Conservation (phyloP, 2,329 filamentous ascomycete species). For the Simplicillium aogashimaense region DNA sequence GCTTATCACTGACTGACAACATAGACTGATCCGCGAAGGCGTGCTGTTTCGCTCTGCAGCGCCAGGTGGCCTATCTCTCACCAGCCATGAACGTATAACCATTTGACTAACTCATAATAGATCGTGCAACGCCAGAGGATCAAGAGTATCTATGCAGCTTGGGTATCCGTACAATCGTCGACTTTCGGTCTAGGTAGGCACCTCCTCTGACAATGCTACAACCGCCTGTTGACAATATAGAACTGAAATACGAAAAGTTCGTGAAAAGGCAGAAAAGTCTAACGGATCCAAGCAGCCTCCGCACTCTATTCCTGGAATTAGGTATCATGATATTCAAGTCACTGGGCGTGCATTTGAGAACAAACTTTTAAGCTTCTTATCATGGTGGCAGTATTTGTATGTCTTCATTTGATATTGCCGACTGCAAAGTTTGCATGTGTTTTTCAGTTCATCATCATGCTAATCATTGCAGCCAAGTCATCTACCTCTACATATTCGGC, state of each 20-base stretch:
- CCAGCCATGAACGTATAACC: no score
- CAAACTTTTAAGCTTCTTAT: conserved; percentile 56
- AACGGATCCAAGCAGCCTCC: no score
- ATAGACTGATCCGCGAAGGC: conserved; percentile 48
- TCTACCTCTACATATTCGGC: conserved; percentile 53
- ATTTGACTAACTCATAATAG: conserved; percentile 25
- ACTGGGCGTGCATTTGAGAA: conserved; percentile 64
- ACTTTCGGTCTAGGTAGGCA: conserved; percentile 63
- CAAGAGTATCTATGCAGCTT: conserved; percentile 47
- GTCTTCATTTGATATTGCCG: conserved; percentile 8
- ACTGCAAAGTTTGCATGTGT: background rate
- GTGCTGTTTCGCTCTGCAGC: conserved; percentile 60
- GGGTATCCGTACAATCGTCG: conserved; percentile 63
- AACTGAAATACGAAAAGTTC: no score
- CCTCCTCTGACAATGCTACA: no score
- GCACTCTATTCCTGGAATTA: conserved; percentile 44
- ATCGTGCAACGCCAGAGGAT: conserved; percentile 63
- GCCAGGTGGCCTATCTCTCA: conserved; percentile 35
- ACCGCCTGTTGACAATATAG: no score
- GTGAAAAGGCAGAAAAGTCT: no score
- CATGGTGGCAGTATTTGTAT: conserved; percentile 56
- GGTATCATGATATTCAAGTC: conserved; percentile 60
- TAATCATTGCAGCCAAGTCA: conserved; percentile 26
- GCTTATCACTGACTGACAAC: conserved; percentile 1
- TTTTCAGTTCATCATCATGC: conserved; percentile 1